Base-by-base conservation (phyloP, 148 eudicot species). In the Simmondsia chinensis region DNA sequence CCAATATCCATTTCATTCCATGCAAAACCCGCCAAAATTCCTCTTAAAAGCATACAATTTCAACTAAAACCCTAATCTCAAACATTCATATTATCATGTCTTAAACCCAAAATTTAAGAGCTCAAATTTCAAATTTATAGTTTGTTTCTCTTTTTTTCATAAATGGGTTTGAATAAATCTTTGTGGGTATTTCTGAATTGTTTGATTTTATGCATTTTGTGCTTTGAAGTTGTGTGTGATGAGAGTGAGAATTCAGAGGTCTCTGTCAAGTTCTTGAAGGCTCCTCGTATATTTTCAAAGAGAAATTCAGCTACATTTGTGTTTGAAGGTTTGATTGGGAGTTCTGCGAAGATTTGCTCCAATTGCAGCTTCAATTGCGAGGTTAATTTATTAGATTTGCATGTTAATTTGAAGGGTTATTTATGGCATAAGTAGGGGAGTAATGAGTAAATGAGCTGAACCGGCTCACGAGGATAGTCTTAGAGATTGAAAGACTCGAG, bases 281-380 rank as follows among this genome's bases (percentile, higher is more conserved):
- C 69, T 35, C 99, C 99, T 39, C 59, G 39, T 59, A 38, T 58
- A 17, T 43, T 81, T 38, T 74, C 95, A 33, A 72, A 62, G 49
- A 33, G 43, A 2, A 61, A 77, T 29, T 72, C 66, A 1, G 83
- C 95, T 40, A 63, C 63, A 43, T 91, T 91, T 68, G 42, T 45
- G 24, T 91, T 82, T 62, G 56, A 79, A 63, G 89, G 70, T 46
- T 47, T 66, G n/a, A 58, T 43, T 32, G 65, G 63, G 37, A 59
- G 53, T 53, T 54, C 54, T 43, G 68, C 43, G 2, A 29, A 20
- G 48, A 29, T 47, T 31, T 82, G 88, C 68, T 25, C 49, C 23
- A 53, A 72, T 7, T 86, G 89, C 34, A 61, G 55, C 55, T 59
- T 70, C 69, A 70, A 40, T 59, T 91, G 99, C 74, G 77, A 72